phyloP scores from a whole-genome alignment of 2,329 filamentous ascomycete species.

The Xylariaceae sp. region DNA sequence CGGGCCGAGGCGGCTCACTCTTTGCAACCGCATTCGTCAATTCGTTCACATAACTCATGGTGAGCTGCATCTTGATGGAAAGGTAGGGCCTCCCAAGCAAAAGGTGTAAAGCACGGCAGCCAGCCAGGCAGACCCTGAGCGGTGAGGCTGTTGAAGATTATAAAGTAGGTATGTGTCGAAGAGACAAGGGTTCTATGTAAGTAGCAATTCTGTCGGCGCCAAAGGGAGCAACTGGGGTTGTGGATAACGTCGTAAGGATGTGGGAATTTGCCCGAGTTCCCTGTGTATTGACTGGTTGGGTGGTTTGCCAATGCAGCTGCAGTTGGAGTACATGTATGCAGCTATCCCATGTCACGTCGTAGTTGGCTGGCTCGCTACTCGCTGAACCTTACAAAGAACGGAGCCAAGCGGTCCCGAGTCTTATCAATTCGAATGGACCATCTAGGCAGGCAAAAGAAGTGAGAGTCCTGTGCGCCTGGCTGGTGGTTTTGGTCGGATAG shows the following conservation, averaged over 20 bases:
- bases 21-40: conserved; percentile 5
- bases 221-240: conserved; percentile 11
- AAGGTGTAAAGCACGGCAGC: no score
- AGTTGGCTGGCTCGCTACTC: background rate
- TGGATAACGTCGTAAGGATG: conserved; percentile 11
- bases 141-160: no score
- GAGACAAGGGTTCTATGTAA: conserved; percentile 1
- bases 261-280: conserved; percentile 9
- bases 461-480: background rate
- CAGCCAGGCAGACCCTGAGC: no score
- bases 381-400: no score
- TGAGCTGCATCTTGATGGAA: conserved; percentile 7
- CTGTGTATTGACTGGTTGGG: conserved; percentile 10
- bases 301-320: conserved; percentile 10
- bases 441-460: background rate
- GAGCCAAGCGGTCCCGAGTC: no score
- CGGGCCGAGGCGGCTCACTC: conserved; percentile 3
- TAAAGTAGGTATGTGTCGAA: no score
- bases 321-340: conserved; percentile 16
- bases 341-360: conserved; percentile 18
- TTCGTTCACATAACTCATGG: conserved; percentile 16
- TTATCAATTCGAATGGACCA: no score
- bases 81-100: no score
- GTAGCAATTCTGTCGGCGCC: conserved; percentile 2
- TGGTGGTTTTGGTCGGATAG: background rate